These are phyloP conservation scores for Eruca vesicaria DNA, from an alignment of 441 rosid genomes.

Conservation along the genomic window DNA sequence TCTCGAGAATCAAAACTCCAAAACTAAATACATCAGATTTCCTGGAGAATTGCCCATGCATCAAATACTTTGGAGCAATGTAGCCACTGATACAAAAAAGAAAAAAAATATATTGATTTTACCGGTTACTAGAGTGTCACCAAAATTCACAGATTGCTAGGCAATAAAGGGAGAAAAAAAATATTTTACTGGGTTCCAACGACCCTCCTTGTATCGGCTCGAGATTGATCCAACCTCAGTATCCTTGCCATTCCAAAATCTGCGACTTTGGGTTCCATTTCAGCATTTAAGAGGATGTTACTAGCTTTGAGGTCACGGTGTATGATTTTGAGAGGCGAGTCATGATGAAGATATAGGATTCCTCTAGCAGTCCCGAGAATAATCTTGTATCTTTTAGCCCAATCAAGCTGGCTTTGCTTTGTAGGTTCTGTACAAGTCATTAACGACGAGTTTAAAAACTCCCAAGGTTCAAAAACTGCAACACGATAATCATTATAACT, in stretches of 20 bases:
- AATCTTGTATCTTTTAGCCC: constrained; percentile 38
- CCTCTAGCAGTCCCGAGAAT: constrained; percentile 50
- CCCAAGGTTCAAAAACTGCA: background rate
- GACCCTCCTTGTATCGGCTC: constrained; percentile 37
- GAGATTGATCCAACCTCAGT: constrained; percentile 36
- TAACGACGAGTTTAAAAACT: background rate
- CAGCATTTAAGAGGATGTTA: constrained; percentile 42
- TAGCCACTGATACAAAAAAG: constrained; percentile 8
- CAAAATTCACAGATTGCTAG: background rate
- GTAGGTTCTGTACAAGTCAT: constrained; percentile 33
- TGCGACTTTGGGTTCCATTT: constrained; percentile 22
- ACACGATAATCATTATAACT: background rate
- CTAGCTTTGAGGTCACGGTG: constrained; percentile 58
- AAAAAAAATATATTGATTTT: background rate
- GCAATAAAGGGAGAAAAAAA: background rate
- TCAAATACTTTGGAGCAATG: constrained; percentile 40
- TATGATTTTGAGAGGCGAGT: constrained; percentile 43
- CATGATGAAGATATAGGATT: constrained; percentile 50
- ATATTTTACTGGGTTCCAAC: constrained; percentile 54
- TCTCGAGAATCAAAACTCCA: constrained; percentile 43
- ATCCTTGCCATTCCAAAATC: constrained; percentile 40
- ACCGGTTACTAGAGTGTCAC: background rate
- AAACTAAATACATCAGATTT: constrained; percentile 45
- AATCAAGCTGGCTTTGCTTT: constrained; percentile 30
- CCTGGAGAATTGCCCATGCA: constrained; percentile 40